phyloP scores from a whole-genome alignment of 78 protist genomes.

The Paratrimastix pyriformis region DNA sequence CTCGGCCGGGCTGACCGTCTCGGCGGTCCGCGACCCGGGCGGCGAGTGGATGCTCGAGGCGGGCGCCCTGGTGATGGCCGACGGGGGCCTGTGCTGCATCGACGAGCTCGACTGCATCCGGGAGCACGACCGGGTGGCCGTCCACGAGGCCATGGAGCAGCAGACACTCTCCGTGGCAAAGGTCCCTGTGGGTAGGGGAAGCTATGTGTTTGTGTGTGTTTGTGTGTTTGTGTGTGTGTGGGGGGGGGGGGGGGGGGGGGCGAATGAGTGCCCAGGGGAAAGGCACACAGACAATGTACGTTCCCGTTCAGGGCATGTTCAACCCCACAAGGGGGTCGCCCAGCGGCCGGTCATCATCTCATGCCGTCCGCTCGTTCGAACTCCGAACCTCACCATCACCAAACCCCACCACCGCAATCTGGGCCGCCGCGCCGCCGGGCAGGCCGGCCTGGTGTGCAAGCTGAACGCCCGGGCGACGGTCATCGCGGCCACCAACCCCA shows the following conservation, averaged over 20 bases:
- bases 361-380: too few species aligned
- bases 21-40: constrained; percentile 54
- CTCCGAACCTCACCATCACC: too few species aligned
- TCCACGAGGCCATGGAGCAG: constrained; percentile 96
- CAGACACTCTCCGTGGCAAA: constrained; percentile 95
- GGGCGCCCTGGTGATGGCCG: constrained; percentile 96
- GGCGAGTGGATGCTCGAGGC: constrained; percentile 86
- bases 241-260: too few species aligned
- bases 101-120: constrained; percentile 87
- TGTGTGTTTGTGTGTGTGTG: too few species aligned
- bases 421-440: background rate
- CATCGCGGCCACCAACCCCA: constrained; percentile 50
- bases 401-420: background rate
- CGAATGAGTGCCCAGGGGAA: too few species aligned
- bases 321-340: background rate
- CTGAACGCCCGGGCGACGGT: constrained; percentile 76
- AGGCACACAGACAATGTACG: too few species aligned
- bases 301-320: background rate
- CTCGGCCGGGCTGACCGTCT: constrained; percentile 73
- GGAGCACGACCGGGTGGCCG: constrained; percentile 53
- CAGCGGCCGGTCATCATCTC: too few species aligned
- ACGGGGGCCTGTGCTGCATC: constrained; percentile 96
- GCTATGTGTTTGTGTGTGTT: too few species aligned
- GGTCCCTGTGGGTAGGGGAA: constrained; percentile 13
- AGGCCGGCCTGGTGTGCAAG: constrained; percentile 84